Percentiles rank a stretch among this genome's conserved stretches.
phyloP scores from a whole-genome alignment of 169 alveolate species.

The Cryptosporidium ryanae region DNA sequence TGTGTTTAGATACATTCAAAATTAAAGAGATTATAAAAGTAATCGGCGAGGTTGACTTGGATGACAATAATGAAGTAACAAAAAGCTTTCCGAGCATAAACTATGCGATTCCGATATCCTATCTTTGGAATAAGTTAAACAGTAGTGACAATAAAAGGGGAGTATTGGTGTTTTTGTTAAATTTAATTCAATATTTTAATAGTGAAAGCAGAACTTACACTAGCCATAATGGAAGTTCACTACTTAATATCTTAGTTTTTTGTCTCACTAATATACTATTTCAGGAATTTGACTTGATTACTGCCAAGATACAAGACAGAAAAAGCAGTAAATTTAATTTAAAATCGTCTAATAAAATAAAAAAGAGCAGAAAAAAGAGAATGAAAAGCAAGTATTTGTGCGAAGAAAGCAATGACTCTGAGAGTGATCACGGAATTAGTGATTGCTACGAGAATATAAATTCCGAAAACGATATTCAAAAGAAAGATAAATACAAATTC shows the following conservation, averaged over 20 bases:
- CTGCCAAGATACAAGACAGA: not conserved
- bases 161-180: not conserved
- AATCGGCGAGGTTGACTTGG: not conserved
- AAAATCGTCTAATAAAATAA: not conserved
- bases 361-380: not conserved
- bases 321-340: not conserved
- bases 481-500: too few relatives aligned
- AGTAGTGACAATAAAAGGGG: constrained; percentile 16
- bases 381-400: not conserved
- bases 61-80: too few relatives aligned
- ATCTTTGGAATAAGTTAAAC: constrained; percentile 31
- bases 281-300: constrained; percentile 33
- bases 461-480: not conserved
- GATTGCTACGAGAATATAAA: constrained; percentile 4
- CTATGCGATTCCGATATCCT: not conserved
- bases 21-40: not conserved
- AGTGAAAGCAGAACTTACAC: not conserved
- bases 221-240: not conserved
- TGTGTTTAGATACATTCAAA: not conserved
- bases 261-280: constrained; percentile 26
- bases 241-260: constrained; percentile 23
- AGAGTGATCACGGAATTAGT: not conserved
- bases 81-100: too few relatives aligned
- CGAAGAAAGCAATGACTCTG: constrained; percentile 23
- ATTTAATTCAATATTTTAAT: not conserved